phyloP scores from a whole-genome alignment of 306 rosid genomes.

The Cyclanthera cordifolia region DNA sequence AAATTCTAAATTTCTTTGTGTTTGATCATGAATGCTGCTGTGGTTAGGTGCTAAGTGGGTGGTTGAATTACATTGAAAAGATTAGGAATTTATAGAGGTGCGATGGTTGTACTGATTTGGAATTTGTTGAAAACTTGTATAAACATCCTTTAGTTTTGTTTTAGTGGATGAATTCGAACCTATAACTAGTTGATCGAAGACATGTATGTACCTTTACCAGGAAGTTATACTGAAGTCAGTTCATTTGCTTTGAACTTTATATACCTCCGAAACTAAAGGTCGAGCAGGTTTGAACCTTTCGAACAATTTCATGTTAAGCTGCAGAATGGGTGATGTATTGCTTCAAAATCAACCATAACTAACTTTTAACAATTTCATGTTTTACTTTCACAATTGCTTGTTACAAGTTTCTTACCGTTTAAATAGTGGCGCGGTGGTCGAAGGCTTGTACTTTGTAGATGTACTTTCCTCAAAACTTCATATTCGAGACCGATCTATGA shows the following conservation, averaged over 20 bases:
- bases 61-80: background rate
- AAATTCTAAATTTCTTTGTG: background rate
- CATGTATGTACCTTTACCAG: background rate
- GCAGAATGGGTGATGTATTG: background rate
- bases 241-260: background rate
- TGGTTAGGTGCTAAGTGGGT: background rate
- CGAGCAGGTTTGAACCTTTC: no score
- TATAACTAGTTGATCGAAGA: background rate
- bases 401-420: no score
- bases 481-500: no score
- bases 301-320: no score
- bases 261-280: no score
- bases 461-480: no score
- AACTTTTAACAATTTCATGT: background rate
- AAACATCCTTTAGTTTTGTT: background rate
- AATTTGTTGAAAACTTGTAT: background rate
- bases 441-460: no score
- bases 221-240: background rate
- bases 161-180: no score
- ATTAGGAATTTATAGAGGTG: background rate
- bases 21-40: background rate
- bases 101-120: background rate
- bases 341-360: background rate
- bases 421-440: no score
- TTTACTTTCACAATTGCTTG: background rate